phyloP scores from a whole-genome alignment of 495 filamentous ascomycete genomes.

The Xylaria cubensis region DNA sequence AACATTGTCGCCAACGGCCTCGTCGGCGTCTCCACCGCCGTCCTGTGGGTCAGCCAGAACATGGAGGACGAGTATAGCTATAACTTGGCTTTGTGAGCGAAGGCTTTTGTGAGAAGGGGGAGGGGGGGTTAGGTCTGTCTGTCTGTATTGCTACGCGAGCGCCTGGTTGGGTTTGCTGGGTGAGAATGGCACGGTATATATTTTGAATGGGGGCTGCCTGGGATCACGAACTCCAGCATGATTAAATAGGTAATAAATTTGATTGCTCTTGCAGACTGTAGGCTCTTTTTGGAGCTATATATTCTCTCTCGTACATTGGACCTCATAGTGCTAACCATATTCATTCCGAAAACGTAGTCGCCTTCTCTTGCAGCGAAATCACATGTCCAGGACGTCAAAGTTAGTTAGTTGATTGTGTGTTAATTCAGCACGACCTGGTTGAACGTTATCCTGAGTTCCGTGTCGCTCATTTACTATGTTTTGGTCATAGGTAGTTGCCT shows the following conservation, averaged over 20 bases:
- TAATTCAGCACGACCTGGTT: background rate
- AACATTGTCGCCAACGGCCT: conserved; percentile 88
- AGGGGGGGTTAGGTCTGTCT: too few relatives aligned
- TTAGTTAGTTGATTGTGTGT: background rate
- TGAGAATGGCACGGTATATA: background rate
- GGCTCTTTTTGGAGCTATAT: background rate
- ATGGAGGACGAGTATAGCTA: conserved; percentile 99
- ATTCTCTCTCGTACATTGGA: background rate
- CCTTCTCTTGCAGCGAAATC: background rate
- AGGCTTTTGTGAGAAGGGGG: background rate
- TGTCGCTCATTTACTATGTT: background rate
- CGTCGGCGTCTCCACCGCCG: conserved; percentile 68
- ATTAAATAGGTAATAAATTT: background rate
- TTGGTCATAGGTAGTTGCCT: background rate
- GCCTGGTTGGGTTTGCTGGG: background rate
- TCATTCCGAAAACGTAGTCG: background rate
- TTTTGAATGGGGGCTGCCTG: background rate
- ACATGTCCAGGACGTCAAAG: background rate
- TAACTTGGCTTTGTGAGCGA: conserved; percentile 78
- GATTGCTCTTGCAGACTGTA: background rate
- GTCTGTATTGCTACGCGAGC: background rate
- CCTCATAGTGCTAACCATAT: background rate
- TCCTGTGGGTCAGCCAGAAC: conserved; percentile 97
- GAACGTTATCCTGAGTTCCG: background rate
- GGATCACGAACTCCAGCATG: background rate